A percentile compares a stretch with the other conserved stretches of the same genome.
Conservation (phyloP, 768 basidiomycete species). For the Tylopilus felleus region DNA sequence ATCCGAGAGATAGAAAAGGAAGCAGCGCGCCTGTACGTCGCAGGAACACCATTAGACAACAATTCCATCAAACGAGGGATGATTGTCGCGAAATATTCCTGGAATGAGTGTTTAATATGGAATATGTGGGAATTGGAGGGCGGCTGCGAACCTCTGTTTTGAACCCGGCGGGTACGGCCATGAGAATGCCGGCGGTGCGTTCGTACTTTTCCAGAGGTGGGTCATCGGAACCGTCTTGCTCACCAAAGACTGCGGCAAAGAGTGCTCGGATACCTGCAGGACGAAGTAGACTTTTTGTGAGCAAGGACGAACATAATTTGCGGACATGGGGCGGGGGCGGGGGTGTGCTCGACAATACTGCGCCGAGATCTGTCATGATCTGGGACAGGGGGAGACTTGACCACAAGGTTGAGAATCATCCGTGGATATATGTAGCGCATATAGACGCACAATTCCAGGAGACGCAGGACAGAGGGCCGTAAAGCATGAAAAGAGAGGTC, state of each 20-base stretch:
- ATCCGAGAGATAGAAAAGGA: slow-evolving; percentile 70
- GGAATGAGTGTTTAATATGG: not conserved
- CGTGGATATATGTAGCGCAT: slow-evolving; percentile 12
- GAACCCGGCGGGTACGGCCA: slow-evolving; percentile 56
- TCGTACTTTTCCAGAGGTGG: slow-evolving; percentile 68
- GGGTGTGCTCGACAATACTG: slow-evolving; percentile 46
- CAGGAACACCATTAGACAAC: slow-evolving; percentile 36
- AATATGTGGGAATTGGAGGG: not conserved
- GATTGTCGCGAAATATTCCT: slow-evolving; percentile 63
- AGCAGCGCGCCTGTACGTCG: slow-evolving; percentile 54
- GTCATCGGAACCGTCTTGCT: slow-evolving; percentile 50
- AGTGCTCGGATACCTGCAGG: slow-evolving; percentile 69
- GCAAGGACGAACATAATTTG: slow-evolving; percentile 56
- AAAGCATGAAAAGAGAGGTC: slow-evolving; percentile 43
- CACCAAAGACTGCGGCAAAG: slow-evolving; percentile 65
- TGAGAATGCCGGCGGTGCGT: slow-evolving; percentile 62
- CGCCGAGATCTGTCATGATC: slow-evolving; percentile 61
- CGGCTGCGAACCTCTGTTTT: slow-evolving; percentile 46
- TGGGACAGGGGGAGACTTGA: slow-evolving; percentile 59
- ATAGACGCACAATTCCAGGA: slow-evolving; percentile 59
- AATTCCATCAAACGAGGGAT: slow-evolving; percentile 54
- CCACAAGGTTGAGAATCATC: slow-evolving; percentile 7
- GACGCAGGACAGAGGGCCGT: slow-evolving; percentile 49
- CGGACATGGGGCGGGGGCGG: slow-evolving; percentile 49
- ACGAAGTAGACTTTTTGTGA: slow-evolving; percentile 68